Conservation (phyloP, 2,329 filamentous ascomycete species). For the Sarocladiaceae sp. region DNA sequence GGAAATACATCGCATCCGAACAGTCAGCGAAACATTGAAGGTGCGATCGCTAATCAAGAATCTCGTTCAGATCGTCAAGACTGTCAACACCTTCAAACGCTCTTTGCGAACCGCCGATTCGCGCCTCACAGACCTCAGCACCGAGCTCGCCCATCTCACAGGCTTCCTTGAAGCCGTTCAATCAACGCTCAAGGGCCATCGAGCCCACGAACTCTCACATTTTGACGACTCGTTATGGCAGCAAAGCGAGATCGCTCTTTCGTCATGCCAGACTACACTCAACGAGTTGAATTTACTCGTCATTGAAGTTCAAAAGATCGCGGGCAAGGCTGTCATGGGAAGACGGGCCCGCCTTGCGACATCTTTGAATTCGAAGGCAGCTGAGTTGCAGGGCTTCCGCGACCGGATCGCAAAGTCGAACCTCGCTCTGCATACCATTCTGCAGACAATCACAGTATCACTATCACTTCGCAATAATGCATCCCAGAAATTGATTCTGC, state of each 20-base stretch:
- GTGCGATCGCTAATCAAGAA: neutral
- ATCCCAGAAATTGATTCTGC: conserved; percentile 16
- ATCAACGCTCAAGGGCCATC: conserved; percentile 17
- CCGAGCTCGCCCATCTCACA: conserved; percentile 18
- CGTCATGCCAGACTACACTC: conserved; percentile 16
- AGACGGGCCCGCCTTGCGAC: conserved; percentile 13
- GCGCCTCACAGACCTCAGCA: conserved; percentile 14
- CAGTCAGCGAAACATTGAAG: neutral
- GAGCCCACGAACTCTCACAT: conserved; percentile 15
- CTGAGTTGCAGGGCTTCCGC: conserved; percentile 16
- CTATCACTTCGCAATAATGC: conserved; percentile 16
- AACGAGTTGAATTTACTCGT: conserved; percentile 13
- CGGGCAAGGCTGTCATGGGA: conserved; percentile 12
- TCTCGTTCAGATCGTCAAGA: neutral
- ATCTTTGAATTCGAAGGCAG: conserved; percentile 15
- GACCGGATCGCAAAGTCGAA: conserved; percentile 24
- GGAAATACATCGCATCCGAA: neutral
- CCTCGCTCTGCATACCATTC: conserved; percentile 21
- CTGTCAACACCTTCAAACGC: neutral
- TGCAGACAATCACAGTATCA: conserved; percentile 20
- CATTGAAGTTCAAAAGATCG: neutral
- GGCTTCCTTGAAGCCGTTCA: conserved; percentile 17
- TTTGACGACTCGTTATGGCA: conserved; percentile 19
- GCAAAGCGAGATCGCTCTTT: conserved; percentile 18
- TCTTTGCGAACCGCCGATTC: conserved; percentile 16